Base-by-base conservation (phyloP, 169 alveolate species). In the Eimeria necatrix region DNA sequence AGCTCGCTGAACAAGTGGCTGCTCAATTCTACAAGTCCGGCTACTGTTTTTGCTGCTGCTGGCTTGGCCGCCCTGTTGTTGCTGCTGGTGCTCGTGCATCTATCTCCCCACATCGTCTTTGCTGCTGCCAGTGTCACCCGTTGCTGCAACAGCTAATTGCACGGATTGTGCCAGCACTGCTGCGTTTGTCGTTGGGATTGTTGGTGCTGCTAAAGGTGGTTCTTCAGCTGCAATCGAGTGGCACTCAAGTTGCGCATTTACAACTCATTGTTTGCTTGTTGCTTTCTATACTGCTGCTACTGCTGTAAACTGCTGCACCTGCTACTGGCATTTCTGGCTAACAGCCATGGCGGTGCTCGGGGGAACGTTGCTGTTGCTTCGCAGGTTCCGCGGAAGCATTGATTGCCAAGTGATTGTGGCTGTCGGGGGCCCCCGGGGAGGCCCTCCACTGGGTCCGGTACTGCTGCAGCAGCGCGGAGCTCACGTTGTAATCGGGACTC, bases 401-500 rank as follows among this genome's bases (percentile, higher is more conserved):
- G 78, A 68, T 24, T 68, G 78, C 32, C 78, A 68, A 3, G 78
- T 68, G 46, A 24, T 68, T 18, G 78, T 68, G 78, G 78, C 78
- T n/a, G 78, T 68, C 41, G 78, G 78, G 46, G 78, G 78, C n/a
- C 32, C 78, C 32, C 12, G 32, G 32, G 78, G 78, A 24, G 78
- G 78, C 2, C 78, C 78, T 52, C 48, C 78, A 18, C 32, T 68
- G 78, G 78, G 78, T 10, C 78, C 78, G 59, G 68, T 48, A 24
- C 53, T 70, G 12, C 92, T 70, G 86, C 71, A 41, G 73, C 84
- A 71, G 26, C 24, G 24, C 22, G 94, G 94, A 51, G 94, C 94
- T 26, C 98, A 98, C 96, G 97, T 98, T 80, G 94, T 98, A 56
- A 97, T 98, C 18, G 98, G 98, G 12, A 98, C 99, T 22, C 99